Evolutionary conservation across 495 filamentous ascomycete genomes (phyloP).

Genomic region (Pseudoneurospora amorphoporcata): DNA sequence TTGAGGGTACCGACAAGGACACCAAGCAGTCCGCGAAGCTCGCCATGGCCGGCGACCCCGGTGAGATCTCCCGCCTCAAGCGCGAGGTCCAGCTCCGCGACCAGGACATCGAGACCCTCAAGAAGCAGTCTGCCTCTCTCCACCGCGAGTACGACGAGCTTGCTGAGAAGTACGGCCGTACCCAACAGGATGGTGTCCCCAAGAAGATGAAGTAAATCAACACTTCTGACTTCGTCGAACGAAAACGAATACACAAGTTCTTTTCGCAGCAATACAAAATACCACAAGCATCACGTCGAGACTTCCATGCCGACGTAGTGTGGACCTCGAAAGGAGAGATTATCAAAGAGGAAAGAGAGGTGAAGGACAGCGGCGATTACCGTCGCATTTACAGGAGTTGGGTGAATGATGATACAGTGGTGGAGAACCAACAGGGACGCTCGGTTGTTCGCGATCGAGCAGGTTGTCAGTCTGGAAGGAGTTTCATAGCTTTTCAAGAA

Average conservation of each 20-base stretch:
- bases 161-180: constrained; percentile 62
- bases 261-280: background rate
- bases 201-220: constrained; percentile 60
- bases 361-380: background rate
- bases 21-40: constrained; percentile 67
- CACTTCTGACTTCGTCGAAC: background rate
- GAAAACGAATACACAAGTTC: background rate
- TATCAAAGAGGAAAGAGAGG: background rate
- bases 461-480: background rate
- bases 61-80: constrained; percentile 48
- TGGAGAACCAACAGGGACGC: background rate
- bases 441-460: background rate
- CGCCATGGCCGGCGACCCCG: constrained; percentile 59
- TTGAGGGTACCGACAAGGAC: constrained; percentile 65
- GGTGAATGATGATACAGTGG: background rate
- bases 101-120: constrained; percentile 66
- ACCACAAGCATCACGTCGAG: background rate
- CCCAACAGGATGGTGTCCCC: constrained; percentile 41
- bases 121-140: constrained; percentile 74
- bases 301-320: background rate
- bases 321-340: background rate
- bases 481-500: background rate
- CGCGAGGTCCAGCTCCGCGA: constrained; percentile 64
- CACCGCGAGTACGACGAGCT: constrained; percentile 72
- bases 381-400: background rate